Conservation (phyloP, 805 yeast species). For the Metschnikowia santaceciliae region DNA sequence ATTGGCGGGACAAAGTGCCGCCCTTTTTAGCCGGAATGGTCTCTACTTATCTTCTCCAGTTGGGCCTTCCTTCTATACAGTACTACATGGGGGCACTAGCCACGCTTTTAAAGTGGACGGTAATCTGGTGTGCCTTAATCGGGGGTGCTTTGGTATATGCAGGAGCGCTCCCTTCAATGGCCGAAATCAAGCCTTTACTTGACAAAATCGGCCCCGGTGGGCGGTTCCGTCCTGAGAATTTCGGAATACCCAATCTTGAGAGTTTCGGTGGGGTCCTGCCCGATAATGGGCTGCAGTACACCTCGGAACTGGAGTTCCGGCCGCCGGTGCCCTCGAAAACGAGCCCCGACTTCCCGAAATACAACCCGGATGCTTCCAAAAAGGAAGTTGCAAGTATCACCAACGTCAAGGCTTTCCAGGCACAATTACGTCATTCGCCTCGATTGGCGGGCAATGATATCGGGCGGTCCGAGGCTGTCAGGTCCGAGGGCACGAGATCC, state of each 20-base stretch:
- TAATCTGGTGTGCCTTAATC: conserved; percentile 22
- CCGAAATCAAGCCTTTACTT: background rate
- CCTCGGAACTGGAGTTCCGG: background rate
- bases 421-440: background rate
- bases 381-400: background rate
- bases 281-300: background rate
- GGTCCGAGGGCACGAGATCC: too few species aligned
- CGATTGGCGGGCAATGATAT: background rate
- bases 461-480: background rate
- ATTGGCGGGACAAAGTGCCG: background rate
- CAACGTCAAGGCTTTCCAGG: conserved; percentile 2
- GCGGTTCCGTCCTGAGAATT: background rate
- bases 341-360: background rate
- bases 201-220: background rate
- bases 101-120: conserved; percentile 21
- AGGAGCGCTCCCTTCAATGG: conserved; percentile 16
- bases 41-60: conserved; percentile 20
- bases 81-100: conserved; percentile 20
- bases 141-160: conserved; percentile 28
- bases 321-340: conserved; percentile 1
- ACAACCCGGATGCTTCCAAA: background rate
- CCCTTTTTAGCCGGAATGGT: conserved; percentile 27
- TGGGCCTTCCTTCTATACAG: conserved; percentile 21
- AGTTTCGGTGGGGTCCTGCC: background rate
- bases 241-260: background rate